Percentiles rank a stretch among this genome's conserved stretches.
These are phyloP conservation scores for Diaporthe vexans DNA, from an alignment of 2,329 filamentous ascomycete genomes.

Conservation along the genomic window DNA sequence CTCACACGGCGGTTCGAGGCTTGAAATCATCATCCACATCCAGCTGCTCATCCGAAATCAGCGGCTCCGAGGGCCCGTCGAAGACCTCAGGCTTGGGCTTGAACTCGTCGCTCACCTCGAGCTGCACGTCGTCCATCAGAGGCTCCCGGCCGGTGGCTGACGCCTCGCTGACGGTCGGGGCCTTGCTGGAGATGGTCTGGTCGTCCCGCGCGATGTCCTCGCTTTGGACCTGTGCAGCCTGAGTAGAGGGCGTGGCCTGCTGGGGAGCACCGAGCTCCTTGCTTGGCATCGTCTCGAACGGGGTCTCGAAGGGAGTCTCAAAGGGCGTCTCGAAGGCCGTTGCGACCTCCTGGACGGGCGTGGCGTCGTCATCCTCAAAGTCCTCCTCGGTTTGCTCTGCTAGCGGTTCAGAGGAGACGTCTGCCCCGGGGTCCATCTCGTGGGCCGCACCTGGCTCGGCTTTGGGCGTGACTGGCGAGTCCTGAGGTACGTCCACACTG, in stretches of 20 bases:
- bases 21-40: constrained; percentile 38
- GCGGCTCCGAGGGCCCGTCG: constrained; percentile 22
- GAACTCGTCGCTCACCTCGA: constrained; percentile 15
- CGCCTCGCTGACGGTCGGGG: neutral
- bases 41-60: constrained; percentile 38
- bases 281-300: constrained; percentile 6
- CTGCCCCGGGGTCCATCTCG: neutral
- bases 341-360: neutral
- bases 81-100: neutral
- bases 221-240: neutral
- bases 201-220: constrained; percentile 3
- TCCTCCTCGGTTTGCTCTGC: neutral
- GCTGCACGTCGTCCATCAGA: constrained; percentile 11
- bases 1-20: constrained; percentile 2
- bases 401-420: neutral
- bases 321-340: constrained; percentile 22
- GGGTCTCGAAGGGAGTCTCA: constrained; percentile 15
- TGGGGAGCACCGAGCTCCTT: neutral
- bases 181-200: constrained; percentile 25
- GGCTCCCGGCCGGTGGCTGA: constrained; percentile 1
- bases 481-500: neutral
- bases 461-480: neutral
- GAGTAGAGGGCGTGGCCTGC: neutral
- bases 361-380: constrained; percentile 9
- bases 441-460: neutral